phyloP scores from a whole-genome alignment of 345 rosid species.

The Geranium rotundifolium region DNA sequence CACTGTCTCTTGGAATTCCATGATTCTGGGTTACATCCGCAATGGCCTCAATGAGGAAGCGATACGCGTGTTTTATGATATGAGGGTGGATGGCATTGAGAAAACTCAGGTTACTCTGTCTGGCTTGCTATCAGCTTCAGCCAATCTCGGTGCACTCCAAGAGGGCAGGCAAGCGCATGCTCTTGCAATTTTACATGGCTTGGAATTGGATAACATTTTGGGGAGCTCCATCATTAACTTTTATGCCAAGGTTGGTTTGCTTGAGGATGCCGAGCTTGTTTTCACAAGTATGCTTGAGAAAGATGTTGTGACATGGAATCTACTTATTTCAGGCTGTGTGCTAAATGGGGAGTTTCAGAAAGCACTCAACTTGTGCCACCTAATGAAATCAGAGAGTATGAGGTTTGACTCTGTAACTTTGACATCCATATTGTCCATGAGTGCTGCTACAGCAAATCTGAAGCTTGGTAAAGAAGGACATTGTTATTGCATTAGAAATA shows the following conservation, averaged over 20 bases:
- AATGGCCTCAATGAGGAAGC: slow-evolving; percentile 54
- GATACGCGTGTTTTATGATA: slow-evolving; percentile 27
- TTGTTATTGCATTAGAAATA: slow-evolving; percentile 53
- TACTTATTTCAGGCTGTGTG: slow-evolving; percentile 56
- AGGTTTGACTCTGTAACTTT: slow-evolving; percentile 62
- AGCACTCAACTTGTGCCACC: slow-evolving; percentile 39
- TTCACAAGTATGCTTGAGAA: slow-evolving; percentile 38
- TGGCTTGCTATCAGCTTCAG: slow-evolving; percentile 58
- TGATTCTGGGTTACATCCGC: slow-evolving; percentile 48
- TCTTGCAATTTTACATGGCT: slow-evolving; percentile 37
- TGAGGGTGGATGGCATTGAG: slow-evolving; percentile 45
- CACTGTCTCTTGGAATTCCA: slow-evolving; percentile 51
- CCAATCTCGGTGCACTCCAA: slow-evolving; percentile 46
- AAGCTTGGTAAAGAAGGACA: slow-evolving; percentile 52
- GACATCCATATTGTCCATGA: slow-evolving; percentile 44
- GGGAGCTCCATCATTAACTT: slow-evolving; percentile 66
- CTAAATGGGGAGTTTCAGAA: slow-evolving; percentile 31
- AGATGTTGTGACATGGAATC: slow-evolving; percentile 75
- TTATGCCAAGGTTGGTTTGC: slow-evolving; percentile 56
- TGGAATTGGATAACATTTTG: slow-evolving; percentile 45
- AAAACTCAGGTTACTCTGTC: slow-evolving; percentile 50
- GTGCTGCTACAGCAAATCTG: slow-evolving; percentile 29
- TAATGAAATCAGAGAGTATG: slow-evolving; percentile 40
- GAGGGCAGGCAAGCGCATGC: slow-evolving; percentile 79
- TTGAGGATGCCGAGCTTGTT: slow-evolving; percentile 53